A percentile compares a stretch with the other conserved stretches of the same genome.
phyloP scores from a whole-genome alignment of 2,329 filamentous ascomycete genomes.

The Colletotrichum phormii region DNA sequence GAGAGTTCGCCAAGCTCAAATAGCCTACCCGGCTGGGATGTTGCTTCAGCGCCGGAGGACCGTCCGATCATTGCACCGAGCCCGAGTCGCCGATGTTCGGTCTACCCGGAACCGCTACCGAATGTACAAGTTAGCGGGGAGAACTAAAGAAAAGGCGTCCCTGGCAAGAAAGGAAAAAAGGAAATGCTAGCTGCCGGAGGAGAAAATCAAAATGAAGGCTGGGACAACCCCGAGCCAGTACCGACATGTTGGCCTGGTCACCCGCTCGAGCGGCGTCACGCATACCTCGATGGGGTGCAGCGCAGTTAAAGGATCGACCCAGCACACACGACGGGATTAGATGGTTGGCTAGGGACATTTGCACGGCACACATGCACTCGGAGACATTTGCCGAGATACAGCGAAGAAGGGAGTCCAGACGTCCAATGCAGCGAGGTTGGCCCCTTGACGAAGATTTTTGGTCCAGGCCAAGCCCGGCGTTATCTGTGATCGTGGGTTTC shows the following conservation, averaged over 20 bases:
- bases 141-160: background rate
- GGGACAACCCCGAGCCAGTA: conserved; percentile 32
- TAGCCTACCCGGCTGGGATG: background rate
- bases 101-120: conserved; percentile 11
- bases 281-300: background rate
- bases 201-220: background rate
- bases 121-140: background rate
- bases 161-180: background rate
- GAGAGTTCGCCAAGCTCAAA: conserved; percentile 1
- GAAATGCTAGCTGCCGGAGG: background rate
- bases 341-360: conserved; percentile 23
- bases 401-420: conserved; percentile 9
- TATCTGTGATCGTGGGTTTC: conserved; percentile 22
- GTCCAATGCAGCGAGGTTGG: conserved; percentile 10
- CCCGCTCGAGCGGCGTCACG: background rate
- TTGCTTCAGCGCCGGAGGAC: background rate
- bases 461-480: conserved; percentile 11
- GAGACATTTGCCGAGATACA: conserved; percentile 31
- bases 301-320: background rate
- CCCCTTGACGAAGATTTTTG: conserved; percentile 6
- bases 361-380: conserved; percentile 16
- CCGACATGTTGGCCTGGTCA: conserved; percentile 18
- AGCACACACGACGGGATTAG: background rate
- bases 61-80: conserved; percentile 32
- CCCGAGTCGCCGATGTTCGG: conserved; percentile 26